These are phyloP conservation scores for Sarcodon sp. DNA, from an alignment of 768 basidiomycete genomes.

Conservation along the genomic window DNA sequence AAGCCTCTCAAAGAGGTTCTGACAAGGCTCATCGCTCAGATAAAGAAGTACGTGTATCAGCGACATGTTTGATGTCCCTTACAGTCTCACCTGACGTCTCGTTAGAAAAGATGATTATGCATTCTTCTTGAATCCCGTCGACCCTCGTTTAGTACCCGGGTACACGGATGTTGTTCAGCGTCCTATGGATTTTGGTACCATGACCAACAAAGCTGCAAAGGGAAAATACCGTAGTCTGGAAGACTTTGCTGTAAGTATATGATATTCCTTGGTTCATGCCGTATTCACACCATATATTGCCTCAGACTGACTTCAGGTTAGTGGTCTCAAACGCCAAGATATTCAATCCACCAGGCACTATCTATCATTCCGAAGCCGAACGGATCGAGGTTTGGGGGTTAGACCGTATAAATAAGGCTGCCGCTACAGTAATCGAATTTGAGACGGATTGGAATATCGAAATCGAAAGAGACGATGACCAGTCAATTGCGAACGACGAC, in stretches of 20 bases:
- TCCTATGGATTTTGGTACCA: slow-evolving; percentile 91
- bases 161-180: slow-evolving; percentile 59
- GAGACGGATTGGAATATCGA: slow-evolving; percentile 82
- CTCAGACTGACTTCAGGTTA: slow-evolving; percentile 54
- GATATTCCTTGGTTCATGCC: neutral
- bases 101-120: slow-evolving; percentile 77
- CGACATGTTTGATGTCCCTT: neutral
- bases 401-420: slow-evolving; percentile 61
- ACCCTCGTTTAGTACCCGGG: slow-evolving; percentile 43
- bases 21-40: slow-evolving; percentile 48
- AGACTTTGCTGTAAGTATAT: slow-evolving; percentile 52
- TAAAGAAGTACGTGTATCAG: slow-evolving; percentile 48
- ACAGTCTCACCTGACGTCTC: neutral
- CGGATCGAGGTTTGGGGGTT: slow-evolving; percentile 57
- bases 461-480: slow-evolving; percentile 32
- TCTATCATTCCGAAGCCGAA: slow-evolving; percentile 66
- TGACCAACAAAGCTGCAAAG: slow-evolving; percentile 62
- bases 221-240: slow-evolving; percentile 73
- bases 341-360: slow-evolving; percentile 65
- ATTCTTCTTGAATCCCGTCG: slow-evolving; percentile 65
- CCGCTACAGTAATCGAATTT: slow-evolving; percentile 66
- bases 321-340: slow-evolving; percentile 63
- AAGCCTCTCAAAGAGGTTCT: slow-evolving; percentile 74
- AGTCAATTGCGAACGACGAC: slow-evolving; percentile 25
- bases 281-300: slow-evolving; percentile 1